Evolutionary conservation across 345 rosid species (phyloP), one percentile per base, ranked within the genome.

Genomic region (Brassica rapa): DNA sequence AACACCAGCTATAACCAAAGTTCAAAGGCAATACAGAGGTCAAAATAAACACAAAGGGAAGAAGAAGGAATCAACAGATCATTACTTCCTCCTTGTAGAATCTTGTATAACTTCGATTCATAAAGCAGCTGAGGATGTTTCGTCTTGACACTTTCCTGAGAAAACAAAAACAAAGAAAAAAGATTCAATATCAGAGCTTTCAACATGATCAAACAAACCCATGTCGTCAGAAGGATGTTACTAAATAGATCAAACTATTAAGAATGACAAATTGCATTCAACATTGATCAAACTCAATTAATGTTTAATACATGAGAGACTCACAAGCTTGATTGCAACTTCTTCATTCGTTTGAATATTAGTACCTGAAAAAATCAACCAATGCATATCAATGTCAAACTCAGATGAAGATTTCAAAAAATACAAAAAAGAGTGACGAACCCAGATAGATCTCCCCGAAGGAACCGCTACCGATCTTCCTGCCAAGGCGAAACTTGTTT

Each of bases 81-180:
- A 77, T 78, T 83, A 94, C 98, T 94, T 89, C 97, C 97, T 86
- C 96, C 97, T 73, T 94, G 97, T 60, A 94, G 88, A 66, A 94
- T 86, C 74, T 89, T 92, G 78, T 92, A 94, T 61, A 94, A 53
- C 87, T 90, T 94, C 0, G 97, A 89, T 83, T 94, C 98, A 66
- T 90, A 90, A 3, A 86, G 87, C 72, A 94, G 85, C 70, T 94
- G 96, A 12, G 97, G 98, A 86, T 94, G 96, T 84, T 89, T 94
- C 9, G 97, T 89, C 85, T 93, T 93, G 65, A 89, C 88, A 84
- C 75, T 89, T 90, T 95, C 99, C 99, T 93, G 78, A 41, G 11
- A 56, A 63, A 35, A 19, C 14, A 25, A 32, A 27, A 61, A 49
- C 10, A 39, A 27, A 27, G 4, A 27, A 68, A 6, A 4, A 41